These are phyloP conservation scores for Tephrocybe rancida DNA, from an alignment of 768 basidiomycete genomes.

Conservation along the genomic window DNA sequence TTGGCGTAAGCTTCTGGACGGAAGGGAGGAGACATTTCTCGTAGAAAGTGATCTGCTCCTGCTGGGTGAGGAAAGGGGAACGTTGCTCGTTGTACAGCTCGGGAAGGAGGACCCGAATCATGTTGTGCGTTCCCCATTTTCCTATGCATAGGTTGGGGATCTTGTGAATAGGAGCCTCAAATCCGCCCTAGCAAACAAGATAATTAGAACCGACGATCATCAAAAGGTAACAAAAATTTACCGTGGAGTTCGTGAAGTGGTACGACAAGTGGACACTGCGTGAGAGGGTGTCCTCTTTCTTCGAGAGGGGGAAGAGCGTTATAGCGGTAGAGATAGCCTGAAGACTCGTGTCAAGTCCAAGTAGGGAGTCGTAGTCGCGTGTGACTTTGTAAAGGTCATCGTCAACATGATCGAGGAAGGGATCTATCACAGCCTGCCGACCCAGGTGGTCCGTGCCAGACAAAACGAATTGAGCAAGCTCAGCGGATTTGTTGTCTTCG, in stretches of 20 bases:
- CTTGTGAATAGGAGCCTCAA: background rate
- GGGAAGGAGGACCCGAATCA: conserved; percentile 1
- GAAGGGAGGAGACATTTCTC: conserved; percentile 13
- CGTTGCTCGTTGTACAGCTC: background rate
- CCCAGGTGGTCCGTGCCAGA: background rate
- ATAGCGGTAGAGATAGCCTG: background rate
- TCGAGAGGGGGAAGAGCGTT: background rate
- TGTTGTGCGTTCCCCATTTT: conserved; percentile 1
- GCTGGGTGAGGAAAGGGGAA: background rate
- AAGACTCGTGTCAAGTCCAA: background rate
- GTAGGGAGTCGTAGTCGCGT: background rate
- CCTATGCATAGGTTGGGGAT: conserved; percentile 6
- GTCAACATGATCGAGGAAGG: background rate
- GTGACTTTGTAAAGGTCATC: background rate
- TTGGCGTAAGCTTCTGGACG: background rate
- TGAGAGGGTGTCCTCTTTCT: background rate
- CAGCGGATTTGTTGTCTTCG: too few species aligned
- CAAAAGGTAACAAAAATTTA: background rate
- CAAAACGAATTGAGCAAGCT: background rate
- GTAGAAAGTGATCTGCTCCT: conserved; percentile 5
- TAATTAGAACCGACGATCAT: background rate
- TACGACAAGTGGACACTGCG: background rate
- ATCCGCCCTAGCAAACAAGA: background rate
- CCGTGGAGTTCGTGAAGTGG: background rate
- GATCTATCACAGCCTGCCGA: background rate